Evolutionary conservation across 352 stramenopile genomes (phyloP).

Genomic region (Peronosclerospora sorghi): DNA sequence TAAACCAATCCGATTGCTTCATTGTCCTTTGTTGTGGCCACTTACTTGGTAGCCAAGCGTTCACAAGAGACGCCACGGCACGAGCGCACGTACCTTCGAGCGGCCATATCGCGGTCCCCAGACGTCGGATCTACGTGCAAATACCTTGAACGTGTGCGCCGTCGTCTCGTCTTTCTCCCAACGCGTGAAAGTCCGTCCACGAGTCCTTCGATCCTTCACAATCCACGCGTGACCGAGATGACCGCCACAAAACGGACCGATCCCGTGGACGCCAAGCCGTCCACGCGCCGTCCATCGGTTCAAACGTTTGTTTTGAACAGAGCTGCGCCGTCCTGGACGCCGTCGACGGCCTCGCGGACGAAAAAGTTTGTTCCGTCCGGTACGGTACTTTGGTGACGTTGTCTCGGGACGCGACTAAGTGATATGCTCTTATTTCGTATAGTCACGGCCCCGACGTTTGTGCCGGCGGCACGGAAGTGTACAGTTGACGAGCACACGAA

Average conservation of each 20-base stretch:
- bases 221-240: not conserved
- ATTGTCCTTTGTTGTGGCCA: not conserved
- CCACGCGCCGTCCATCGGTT: constrained; percentile 48
- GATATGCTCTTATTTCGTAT: constrained; percentile 2
- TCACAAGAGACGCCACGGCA: no score
- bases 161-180: no score
- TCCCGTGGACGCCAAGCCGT: not conserved
- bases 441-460: constrained; percentile 28
- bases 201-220: no score
- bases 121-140: no score
- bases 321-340: constrained; percentile 40
- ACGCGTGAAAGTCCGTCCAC: no score
- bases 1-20: not conserved
- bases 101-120: no score
- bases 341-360: constrained; percentile 23
- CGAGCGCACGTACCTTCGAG: no score
- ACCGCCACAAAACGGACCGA: not conserved
- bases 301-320: constrained; percentile 62
- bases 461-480: constrained; percentile 13
- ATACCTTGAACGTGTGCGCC: no score
- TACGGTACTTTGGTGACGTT: no score
- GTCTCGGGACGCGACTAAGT: no score
- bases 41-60: not conserved
- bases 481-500: not conserved
- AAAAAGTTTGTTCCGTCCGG: constrained; percentile 50